Percentiles rank a stretch among this genome's conserved stretches.
Evolutionary conservation across 1,284 basidiomycete species (phyloP).

Genomic region (Somion occarium): DNA sequence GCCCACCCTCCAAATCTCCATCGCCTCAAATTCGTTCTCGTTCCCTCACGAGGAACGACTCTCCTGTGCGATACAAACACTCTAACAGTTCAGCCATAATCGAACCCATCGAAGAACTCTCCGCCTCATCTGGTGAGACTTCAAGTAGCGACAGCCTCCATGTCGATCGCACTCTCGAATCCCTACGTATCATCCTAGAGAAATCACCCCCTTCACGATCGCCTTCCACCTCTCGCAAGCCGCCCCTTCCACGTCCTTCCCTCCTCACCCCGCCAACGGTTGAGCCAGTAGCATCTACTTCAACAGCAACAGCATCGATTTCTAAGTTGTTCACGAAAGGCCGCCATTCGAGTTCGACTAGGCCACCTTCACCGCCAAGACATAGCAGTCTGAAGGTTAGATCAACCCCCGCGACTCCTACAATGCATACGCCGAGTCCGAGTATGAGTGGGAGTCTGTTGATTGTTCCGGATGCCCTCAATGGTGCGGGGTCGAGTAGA

Average conservation of each 20-base stretch:
- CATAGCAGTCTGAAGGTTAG: slow-evolving; percentile 44
- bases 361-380: slow-evolving; percentile 28
- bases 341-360: slow-evolving; percentile 29
- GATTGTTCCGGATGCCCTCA: slow-evolving; percentile 21
- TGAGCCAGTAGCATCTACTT: slow-evolving; percentile 48
- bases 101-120: slow-evolving; percentile 53
- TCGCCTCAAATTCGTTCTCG: slow-evolving; percentile 13
- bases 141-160: slow-evolving; percentile 40
- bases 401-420: slow-evolving; percentile 32
- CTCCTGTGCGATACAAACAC: slow-evolving; percentile 23
- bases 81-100: slow-evolving; percentile 34
- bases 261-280: slow-evolving; percentile 38
- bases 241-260: slow-evolving; percentile 24
- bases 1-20: slow-evolving; percentile 9
- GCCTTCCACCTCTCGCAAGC: slow-evolving; percentile 20
- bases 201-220: slow-evolving; percentile 27
- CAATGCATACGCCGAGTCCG: slow-evolving; percentile 22
- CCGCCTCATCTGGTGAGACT: slow-evolving; percentile 37
- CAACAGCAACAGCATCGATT: slow-evolving; percentile 68
- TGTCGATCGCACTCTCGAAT: slow-evolving; percentile 53
- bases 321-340: slow-evolving; percentile 61
- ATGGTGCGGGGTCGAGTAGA: slow-evolving; percentile 6
- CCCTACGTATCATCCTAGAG: slow-evolving; percentile 65
- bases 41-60: slow-evolving; percentile 28
- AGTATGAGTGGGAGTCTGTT: slow-evolving; percentile 30